Conservation (phyloP, 176 grass and related monocot genomes). For the Miscanthus lutarioriparius region DNA sequence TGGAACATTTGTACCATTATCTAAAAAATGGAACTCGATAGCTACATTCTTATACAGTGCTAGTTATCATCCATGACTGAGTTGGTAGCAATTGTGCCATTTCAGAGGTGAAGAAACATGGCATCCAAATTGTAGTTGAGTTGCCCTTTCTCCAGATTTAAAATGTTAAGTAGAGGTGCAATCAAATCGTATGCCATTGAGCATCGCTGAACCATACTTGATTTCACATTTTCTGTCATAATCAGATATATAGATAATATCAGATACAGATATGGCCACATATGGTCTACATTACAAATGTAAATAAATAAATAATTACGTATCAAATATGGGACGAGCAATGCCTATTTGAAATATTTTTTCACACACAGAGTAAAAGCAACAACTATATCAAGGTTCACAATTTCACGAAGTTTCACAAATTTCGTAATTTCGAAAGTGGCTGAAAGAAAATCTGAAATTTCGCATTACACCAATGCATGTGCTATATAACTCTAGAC, state of each 20-base stretch:
- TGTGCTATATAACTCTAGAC: no score
- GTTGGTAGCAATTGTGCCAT: not conserved
- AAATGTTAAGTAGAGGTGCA: not conserved
- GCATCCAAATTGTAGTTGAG: not conserved
- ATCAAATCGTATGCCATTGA: not conserved
- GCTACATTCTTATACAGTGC: not conserved
- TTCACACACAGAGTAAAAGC: no score
- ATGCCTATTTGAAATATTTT: no score
- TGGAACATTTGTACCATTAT: no score
- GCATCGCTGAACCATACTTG: not conserved
- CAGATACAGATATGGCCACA: not conserved
- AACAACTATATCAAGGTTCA: no score
- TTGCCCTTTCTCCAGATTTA: not conserved
- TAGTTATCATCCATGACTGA: not conserved
- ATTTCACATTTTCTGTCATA: not conserved
- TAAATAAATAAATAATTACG: not conserved
- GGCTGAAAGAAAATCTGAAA: no score
- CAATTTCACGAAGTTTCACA: no score
- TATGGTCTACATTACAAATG: not conserved
- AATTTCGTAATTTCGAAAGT: no score
- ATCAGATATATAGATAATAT: not conserved
- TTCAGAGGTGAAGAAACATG: not conserved
- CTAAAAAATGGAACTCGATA: not conserved
- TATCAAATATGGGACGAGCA: no score
- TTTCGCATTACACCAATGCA: no score